Percentiles rank a stretch among this genome's conserved stretches.
Conservation (phyloP, 2,329 filamentous ascomycete genomes). For the Ceratocystis huliohia region DNA sequence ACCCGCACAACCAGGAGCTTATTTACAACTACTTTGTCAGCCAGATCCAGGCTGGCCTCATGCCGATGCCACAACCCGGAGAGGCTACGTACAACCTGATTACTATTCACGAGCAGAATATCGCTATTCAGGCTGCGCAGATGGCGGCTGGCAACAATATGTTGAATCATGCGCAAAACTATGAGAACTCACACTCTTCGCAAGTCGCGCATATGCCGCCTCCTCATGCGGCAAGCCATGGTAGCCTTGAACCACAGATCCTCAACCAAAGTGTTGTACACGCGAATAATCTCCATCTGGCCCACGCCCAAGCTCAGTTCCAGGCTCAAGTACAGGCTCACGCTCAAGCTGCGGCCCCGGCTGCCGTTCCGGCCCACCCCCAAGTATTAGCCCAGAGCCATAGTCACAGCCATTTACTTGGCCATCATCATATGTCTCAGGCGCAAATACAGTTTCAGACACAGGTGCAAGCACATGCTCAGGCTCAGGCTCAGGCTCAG, state of each 20-base stretch:
- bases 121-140: slow-evolving; percentile 6
- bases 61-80: background rate
- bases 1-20: background rate
- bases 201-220: background rate
- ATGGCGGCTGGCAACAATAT: background rate
- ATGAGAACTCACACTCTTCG: background rate
- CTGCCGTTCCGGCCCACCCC: background rate
- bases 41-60: background rate
- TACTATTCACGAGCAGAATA: slow-evolving; percentile 7
- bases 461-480: background rate
- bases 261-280: background rate
- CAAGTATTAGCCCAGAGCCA: background rate
- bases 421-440: background rate
- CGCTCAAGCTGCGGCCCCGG: background rate
- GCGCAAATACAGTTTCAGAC: background rate
- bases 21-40: slow-evolving; percentile 2
- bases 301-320: background rate
- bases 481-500: background rate
- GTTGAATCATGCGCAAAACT: background rate
- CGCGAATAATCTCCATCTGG: background rate
- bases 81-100: background rate
- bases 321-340: background rate
- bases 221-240: background rate
- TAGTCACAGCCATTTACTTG: background rate
- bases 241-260: background rate